Conservation (phyloP, 768 basidiomycete genomes). For the Phanerochaete sordida region DNA sequence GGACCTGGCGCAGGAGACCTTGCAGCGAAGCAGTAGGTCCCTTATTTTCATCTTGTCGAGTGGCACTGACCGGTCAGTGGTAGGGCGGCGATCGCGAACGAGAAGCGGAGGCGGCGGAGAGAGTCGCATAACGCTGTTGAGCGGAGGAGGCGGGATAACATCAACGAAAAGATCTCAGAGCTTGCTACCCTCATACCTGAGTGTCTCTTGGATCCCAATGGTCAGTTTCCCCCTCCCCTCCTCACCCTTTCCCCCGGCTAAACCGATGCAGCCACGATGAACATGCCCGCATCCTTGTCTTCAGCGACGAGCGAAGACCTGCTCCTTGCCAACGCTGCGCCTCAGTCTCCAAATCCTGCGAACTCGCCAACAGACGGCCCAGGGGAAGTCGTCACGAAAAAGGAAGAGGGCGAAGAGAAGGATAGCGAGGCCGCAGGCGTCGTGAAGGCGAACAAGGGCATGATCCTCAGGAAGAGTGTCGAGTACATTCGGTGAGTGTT, state of each 20-base stretch:
- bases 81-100: constrained; percentile 60
- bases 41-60: neutral
- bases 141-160: constrained; percentile 82
- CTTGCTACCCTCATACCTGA: constrained; percentile 87
- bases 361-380: neutral
- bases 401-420: constrained; percentile 23
- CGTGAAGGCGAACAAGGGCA: constrained; percentile 92
- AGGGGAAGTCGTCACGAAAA: constrained; percentile 4
- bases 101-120: constrained; percentile 76
- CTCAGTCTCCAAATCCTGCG: neutral
- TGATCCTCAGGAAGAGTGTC: constrained; percentile 75
- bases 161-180: constrained; percentile 93
- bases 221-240: constrained; percentile 19
- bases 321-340: constrained; percentile 17
- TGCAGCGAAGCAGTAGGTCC: constrained; percentile 37
- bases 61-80: neutral
- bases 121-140: constrained; percentile 95
- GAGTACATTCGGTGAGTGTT: constrained; percentile 40
- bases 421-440: constrained; percentile 37
- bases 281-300: constrained; percentile 21
- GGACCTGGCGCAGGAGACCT: constrained; percentile 23
- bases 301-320: constrained; percentile 24
- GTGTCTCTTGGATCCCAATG: constrained; percentile 66
- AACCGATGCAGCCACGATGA: constrained; percentile 19
- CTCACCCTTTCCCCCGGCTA: neutral